Percentiles rank a stretch among this genome's conserved stretches.
phyloP scores from a whole-genome alignment of 1,284 basidiomycete species.

The Cystobasidium sp. region DNA sequence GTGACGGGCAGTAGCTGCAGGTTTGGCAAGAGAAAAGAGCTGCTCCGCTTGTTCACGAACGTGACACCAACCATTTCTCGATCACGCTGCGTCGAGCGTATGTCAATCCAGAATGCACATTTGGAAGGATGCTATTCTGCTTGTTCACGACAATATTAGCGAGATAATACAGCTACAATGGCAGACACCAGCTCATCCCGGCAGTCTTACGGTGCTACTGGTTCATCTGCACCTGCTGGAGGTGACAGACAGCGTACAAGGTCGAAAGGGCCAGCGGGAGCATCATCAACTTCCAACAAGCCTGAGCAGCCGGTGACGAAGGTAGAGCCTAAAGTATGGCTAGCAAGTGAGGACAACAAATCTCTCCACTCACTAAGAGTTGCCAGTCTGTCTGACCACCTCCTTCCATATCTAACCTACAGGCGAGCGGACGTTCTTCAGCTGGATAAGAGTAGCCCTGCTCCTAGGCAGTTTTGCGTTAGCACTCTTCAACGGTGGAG shows the following conservation, averaged over 20 bases:
- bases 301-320: slow-evolving; percentile 17
- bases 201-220: slow-evolving; percentile 27
- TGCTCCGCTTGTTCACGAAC: slow-evolving; percentile 1
- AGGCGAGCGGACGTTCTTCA: slow-evolving; percentile 52
- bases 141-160: background rate
- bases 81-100: background rate
- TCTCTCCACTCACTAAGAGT: too few species aligned
- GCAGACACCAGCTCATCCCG: slow-evolving; percentile 1
- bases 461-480: slow-evolving; percentile 83
- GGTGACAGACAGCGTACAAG: slow-evolving; percentile 9
- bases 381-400: background rate
- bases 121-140: too few species aligned
- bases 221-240: slow-evolving; percentile 2
- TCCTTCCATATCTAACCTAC: background rate
- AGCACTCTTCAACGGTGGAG: slow-evolving; percentile 81
- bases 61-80: slow-evolving; percentile 18
- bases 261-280: slow-evolving; percentile 25
- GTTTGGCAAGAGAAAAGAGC: background rate
- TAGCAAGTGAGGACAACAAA: slow-evolving; percentile 29
- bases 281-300: background rate
- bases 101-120: too few species aligned
- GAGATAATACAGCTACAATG: background rate
- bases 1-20: background rate
- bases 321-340: slow-evolving; percentile 46
- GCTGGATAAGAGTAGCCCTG: slow-evolving; percentile 64